Evolutionary conservation across 2,329 filamentous ascomycete genomes (phyloP), one percentile per base, ranked within the genome.

Genomic region (Aspergillus fumigatus): DNA sequence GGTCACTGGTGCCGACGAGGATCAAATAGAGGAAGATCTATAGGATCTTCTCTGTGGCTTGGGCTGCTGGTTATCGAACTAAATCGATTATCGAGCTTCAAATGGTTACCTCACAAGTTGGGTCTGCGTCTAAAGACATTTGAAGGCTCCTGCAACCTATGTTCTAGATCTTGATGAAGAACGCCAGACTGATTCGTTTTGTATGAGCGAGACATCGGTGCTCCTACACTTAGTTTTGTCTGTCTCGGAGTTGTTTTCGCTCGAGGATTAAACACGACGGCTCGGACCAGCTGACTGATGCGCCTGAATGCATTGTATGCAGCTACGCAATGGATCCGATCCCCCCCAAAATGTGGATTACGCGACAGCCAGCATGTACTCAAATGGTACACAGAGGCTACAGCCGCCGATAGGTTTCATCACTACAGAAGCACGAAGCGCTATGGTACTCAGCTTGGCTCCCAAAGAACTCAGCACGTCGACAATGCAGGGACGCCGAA

Each of bases 1-100:
- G 59, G 59, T 50, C 60, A 60, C 57, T 55, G 48, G 55, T 59
- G 52, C 57, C 57, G 47, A 61, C 59, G 41, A 50, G 50, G 50
- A 51, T 60, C 56, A 56, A 51, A 55, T 55, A 55, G 54, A 55
- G 23, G 47, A 45, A 38, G 54, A 50, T 48, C 53, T 56, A 43
- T 32, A 45, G 47, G 53, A 48, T 9, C 48, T 26, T 51, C 52
- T 26, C 48, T 47, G 21, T 9, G 40, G n/a, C 47, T 25, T 26
- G 38, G 54, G 38, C 48, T 41, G 50, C 45, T 19, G 21, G 21
- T 10, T 25, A 23, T 26, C 17, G 43, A 17, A 47, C 19, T 14
- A 47, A 47, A 23, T 47, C 9, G 43, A 19, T 25, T 6, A 25
- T 25, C 21, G 6, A 17, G 21, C 10, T 21, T 23, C 40, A 21